Conservation (phyloP, 2,329 filamentous ascomycete species). For the Penicillium sp. region DNA sequence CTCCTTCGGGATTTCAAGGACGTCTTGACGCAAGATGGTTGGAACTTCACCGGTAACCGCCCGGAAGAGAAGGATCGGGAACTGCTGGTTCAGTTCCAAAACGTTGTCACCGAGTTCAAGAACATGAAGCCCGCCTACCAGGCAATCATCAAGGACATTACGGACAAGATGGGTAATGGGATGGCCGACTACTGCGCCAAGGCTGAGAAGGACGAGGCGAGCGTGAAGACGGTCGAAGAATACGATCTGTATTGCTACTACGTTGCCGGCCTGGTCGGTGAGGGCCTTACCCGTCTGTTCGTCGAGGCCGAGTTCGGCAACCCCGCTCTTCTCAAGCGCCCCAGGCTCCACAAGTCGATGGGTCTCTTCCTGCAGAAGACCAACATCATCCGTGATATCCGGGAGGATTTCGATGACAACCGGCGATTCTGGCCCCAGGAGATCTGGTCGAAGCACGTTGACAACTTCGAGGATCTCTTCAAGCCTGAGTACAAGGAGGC, state of each 20-base stretch:
- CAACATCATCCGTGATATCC: conserved; percentile 95
- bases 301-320: conserved; percentile 85
- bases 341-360: conserved; percentile 89
- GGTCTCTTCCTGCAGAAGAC: conserved; percentile 96
- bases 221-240: conserved; percentile 78
- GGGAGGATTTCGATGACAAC: conserved; percentile 83
- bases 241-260: conserved; percentile 98
- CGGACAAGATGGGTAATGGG: conserved; percentile 91
- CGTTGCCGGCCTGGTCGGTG: conserved; percentile 95
- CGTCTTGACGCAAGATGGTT: conserved; percentile 77
- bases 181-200: conserved; percentile 96
- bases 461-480: conserved; percentile 86
- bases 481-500: conserved; percentile 72
- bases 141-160: conserved; percentile 88
- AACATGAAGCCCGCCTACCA: conserved; percentile 81
- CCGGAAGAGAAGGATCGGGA: conserved; percentile 93
- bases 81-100: conserved; percentile 86
- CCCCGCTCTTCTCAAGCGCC: conserved; percentile 73
- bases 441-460: conserved; percentile 94
- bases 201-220: conserved; percentile 74
- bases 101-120: conserved; percentile 81
- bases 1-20: conserved; percentile 79
- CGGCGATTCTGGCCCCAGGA: conserved; percentile 93
- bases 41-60: conserved; percentile 83
- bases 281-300: conserved; percentile 86